Conservation (phyloP, 2,329 filamentous ascomycete genomes). For the Meredithiella fracta region DNA sequence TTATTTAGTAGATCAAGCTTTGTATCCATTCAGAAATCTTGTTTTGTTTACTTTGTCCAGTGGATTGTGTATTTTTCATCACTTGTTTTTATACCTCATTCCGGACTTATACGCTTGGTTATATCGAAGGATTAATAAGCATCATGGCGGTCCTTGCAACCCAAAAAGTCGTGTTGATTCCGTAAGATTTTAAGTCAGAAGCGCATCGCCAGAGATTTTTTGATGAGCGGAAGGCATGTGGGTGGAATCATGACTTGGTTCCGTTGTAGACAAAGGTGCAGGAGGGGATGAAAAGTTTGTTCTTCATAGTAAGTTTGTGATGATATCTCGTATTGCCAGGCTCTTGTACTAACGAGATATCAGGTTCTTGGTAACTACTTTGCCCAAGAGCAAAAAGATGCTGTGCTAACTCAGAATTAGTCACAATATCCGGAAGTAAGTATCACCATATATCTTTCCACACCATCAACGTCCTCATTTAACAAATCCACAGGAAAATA, state of each 20-base stretch:
- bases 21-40: no score
- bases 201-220: slow-evolving; percentile 26
- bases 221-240: slow-evolving; percentile 29
- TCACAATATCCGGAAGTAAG: slow-evolving; percentile 6
- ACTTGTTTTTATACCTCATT: not conserved
- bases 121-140: not conserved
- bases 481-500: slow-evolving; percentile 19
- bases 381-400: slow-evolving; percentile 1
- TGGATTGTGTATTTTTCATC: not conserved
- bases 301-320: slow-evolving; percentile 27
- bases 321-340: no score
- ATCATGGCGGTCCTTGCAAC: not conserved
- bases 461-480: not conserved
- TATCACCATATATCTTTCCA: not conserved
- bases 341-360: not conserved
- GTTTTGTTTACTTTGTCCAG: no score
- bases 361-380: slow-evolving; percentile 3
- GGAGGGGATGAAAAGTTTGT: slow-evolving; percentile 23
- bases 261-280: slow-evolving; percentile 22
- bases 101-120: not conserved
- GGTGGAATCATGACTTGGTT: slow-evolving; percentile 27
- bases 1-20: no score
- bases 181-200: slow-evolving; percentile 27
- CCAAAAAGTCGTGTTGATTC: slow-evolving; percentile 24
- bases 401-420: not conserved